Percentiles rank a stretch among this genome's conserved stretches.
Evolutionary conservation across 176 grass and related monocot genomes (phyloP).

Genomic region (Zea mays): DNA sequence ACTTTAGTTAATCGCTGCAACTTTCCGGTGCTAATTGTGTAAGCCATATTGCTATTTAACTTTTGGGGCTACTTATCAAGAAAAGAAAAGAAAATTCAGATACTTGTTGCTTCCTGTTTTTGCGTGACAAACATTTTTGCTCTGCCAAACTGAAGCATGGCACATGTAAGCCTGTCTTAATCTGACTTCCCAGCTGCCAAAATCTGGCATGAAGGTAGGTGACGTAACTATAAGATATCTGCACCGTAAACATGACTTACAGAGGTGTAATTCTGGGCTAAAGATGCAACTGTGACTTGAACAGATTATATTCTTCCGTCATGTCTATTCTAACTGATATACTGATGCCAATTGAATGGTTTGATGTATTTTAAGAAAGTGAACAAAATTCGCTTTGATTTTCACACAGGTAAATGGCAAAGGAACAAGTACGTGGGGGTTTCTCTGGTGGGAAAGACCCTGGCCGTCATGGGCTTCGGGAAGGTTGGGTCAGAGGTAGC

Average conservation of each 20-base stretch:
- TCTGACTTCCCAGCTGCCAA: background rate
- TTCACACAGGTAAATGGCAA: slow-evolving; percentile 79
- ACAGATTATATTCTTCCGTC: background rate
- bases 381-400: background rate
- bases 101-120: slow-evolving; percentile 4
- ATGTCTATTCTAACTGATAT: slow-evolving; percentile 4
- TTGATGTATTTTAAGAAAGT: background rate
- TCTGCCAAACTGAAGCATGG: background rate
- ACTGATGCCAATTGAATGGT: slow-evolving; percentile 1
- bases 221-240: slow-evolving; percentile 15
- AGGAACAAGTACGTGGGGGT: slow-evolving; percentile 87
- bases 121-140: background rate
- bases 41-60: background rate
- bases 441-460: slow-evolving; percentile 87
- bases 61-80: background rate
- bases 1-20: slow-evolving; percentile 12
- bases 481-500: slow-evolving; percentile 98
- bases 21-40: slow-evolving; percentile 5
- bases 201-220: background rate
- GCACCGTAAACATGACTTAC: background rate
- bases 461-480: slow-evolving; percentile 89
- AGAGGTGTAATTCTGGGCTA: background rate
- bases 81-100: background rate
- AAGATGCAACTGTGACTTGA: background rate
- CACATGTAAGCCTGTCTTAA: background rate